Base-by-base conservation (phyloP, 495 filamentous ascomycete genomes). In the Parathielavia appendiculata region DNA sequence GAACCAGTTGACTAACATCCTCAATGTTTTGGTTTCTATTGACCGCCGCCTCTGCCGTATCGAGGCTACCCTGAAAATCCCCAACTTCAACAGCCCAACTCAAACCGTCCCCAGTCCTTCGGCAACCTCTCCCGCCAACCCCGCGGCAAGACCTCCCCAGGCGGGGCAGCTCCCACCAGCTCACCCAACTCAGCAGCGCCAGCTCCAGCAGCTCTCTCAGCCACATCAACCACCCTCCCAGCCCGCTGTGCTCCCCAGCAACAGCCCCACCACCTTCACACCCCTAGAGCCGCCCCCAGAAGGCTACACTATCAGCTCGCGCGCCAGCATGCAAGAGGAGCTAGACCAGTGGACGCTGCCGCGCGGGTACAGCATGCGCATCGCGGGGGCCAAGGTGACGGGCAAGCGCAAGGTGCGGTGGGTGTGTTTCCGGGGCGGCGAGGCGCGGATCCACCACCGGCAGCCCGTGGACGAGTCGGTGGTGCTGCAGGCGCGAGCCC, bases 291-390 rank as follows among this genome's bases (percentile, higher is more conserved):
- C 70, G 22, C 70, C 70, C 16, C 70, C 70, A 4, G 54, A 66
- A 40, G 69, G 69, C 58, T 68, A 57, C 58, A 62, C 61, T 51
- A 65, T 72, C 59, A 58, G 65, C 9, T 72, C 68, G 23, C 66
- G 70, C 17, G 62, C 58, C 22, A 57, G 54, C 26, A 72, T 72
- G 70, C 70, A 72, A 48, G 70, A 70, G 12, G 68, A 70, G 57
- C 70, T 72, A 5, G 70, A 72, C 62, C 44, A 48, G 36, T 72
- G 63, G 63, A 72, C 70, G 22, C 60, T 72, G 17, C 70, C 70
- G 14, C 66, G 70, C 16, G 70, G 70, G 45, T 72, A 72, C 62
- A 71, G 68, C 66, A 72, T 72, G 70, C 70, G 70, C 58, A 72
- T 72, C 57, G 69, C 69, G 54, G 70, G 70, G 43, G 69, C 70